Evolutionary conservation across 768 basidiomycete species (phyloP), one percentile per base, ranked within the genome.

Genomic region (Termitomyces sp.): DNA sequence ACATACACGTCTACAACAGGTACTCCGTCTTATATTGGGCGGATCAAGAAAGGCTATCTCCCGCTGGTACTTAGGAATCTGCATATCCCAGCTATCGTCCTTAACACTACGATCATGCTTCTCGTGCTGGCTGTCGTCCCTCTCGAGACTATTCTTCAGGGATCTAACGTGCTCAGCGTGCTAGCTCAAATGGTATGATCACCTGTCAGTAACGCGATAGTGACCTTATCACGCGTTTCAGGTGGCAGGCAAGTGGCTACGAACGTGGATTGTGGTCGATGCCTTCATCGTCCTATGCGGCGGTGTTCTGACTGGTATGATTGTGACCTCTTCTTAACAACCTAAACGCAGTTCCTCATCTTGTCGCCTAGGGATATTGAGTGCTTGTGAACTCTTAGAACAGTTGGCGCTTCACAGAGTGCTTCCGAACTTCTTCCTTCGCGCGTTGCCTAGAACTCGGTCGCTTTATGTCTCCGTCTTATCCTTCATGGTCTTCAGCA

Each of bases 281-380:
- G 86, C 88, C 3, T 76, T 86, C 45, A 67, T 87, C n/a, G 89
- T 90, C 14, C 76, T 91, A 2, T 87, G 84, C 56, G 88, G 86
- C 2, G 88, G 87, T 1, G 83, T 90, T 27, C 74, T 91, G 8
- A 85, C 87, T 40, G 88, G 89, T 78, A 63, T 60, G 30, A 30
- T 7, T n/a, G n/a, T 68, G 26, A 43, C 14, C 27, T 53, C n/a
- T 40, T 32, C 30, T 30, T 14, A 49, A 32, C 39, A 34, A 12
- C 9, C 26, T 12, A 47, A 55, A 14, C 18, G 9, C 24, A 57
- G 1, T 44, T 50, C 33, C 2, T 27, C 12, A 27, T 51, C 24
- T 51, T 30, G 37, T 27, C 0, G 7, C 26, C 22, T 55, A 83
- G 85, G 83, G 5, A 82, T 86, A 20, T 65, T 85, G 13, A 78